phyloP scores from a whole-genome alignment of 129 eudicot genomes.

The Chrysanthemum seticuspe region DNA sequence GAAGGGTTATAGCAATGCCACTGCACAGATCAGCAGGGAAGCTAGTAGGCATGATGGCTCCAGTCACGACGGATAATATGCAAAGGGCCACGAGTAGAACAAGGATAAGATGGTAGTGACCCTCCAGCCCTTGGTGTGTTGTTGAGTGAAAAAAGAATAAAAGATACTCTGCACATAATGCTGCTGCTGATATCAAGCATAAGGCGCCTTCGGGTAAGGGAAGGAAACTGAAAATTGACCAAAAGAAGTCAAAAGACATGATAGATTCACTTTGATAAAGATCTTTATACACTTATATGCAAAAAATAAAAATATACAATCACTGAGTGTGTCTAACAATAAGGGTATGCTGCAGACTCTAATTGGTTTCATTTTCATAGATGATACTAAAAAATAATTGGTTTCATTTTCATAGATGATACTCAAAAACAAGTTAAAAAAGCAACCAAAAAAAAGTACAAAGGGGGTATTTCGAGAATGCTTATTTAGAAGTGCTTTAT shows the following conservation, averaged over 20 bases:
- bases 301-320: background rate
- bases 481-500: too few relatives aligned
- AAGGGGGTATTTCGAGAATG: too few relatives aligned
- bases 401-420: too few relatives aligned
- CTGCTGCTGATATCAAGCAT: constrained; percentile 75
- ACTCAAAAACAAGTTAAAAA: too few relatives aligned
- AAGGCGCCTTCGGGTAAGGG: constrained; percentile 80
- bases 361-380: too few relatives aligned
- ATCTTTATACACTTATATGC: constrained; percentile 10
- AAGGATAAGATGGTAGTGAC: constrained; percentile 82
- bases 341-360: background rate
- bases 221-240: constrained; percentile 56
- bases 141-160: constrained; percentile 88
- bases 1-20: constrained; percentile 76
- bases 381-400: too few relatives aligned
- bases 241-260: constrained; percentile 15
- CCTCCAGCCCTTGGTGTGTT: constrained; percentile 86
- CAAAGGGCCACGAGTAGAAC: constrained; percentile 77
- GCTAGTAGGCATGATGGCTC: constrained; percentile 77
- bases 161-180: constrained; percentile 82
- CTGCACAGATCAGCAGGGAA: constrained; percentile 69
- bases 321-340: background rate
- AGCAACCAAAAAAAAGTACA: too few relatives aligned
- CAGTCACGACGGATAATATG: constrained; percentile 52
- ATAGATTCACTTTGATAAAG: background rate